Conservation (phyloP, 2,329 filamentous ascomycete genomes). For the Aureobasidium sp. region DNA sequence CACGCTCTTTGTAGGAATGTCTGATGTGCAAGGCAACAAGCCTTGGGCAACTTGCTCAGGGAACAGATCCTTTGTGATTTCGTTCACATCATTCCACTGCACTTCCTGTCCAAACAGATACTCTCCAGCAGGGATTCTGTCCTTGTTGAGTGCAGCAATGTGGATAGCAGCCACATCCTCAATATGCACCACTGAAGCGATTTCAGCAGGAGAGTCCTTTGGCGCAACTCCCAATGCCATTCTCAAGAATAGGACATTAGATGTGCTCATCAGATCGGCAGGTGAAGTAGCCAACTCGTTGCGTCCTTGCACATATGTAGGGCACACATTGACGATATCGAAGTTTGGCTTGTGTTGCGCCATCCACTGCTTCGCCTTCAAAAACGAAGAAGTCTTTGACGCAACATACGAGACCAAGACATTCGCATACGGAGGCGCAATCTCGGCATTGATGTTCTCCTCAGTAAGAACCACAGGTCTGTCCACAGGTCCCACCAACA, state of each 20-base stretch:
- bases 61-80: slow-evolving; percentile 14
- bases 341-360: slow-evolving; percentile 18
- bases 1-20: slow-evolving; percentile 13
- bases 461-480: slow-evolving; percentile 11
- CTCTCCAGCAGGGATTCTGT: not conserved
- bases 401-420: slow-evolving; percentile 20
- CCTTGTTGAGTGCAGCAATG: slow-evolving; percentile 20
- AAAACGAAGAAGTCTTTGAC: slow-evolving; percentile 20
- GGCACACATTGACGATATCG: slow-evolving; percentile 23
- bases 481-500: slow-evolving; percentile 1
- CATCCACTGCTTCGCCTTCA: slow-evolving; percentile 19
- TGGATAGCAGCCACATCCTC: slow-evolving; percentile 26
- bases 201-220: slow-evolving; percentile 2
- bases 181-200: slow-evolving; percentile 16
- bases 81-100: slow-evolving; percentile 16
- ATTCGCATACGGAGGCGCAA: slow-evolving; percentile 16
- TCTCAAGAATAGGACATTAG: slow-evolving; percentile 18
- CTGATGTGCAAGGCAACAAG: slow-evolving; percentile 7
- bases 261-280: slow-evolving; percentile 15
- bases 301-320: slow-evolving; percentile 23
- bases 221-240: slow-evolving; percentile 14
- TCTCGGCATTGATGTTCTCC: slow-evolving; percentile 12
- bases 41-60: slow-evolving; percentile 13
- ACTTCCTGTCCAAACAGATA: slow-evolving; percentile 6
- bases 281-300: slow-evolving; percentile 21